Percentiles rank a stretch among this genome's conserved stretches.
phyloP scores from a whole-genome alignment of 805 yeast species.

The Pichia eremophila region DNA sequence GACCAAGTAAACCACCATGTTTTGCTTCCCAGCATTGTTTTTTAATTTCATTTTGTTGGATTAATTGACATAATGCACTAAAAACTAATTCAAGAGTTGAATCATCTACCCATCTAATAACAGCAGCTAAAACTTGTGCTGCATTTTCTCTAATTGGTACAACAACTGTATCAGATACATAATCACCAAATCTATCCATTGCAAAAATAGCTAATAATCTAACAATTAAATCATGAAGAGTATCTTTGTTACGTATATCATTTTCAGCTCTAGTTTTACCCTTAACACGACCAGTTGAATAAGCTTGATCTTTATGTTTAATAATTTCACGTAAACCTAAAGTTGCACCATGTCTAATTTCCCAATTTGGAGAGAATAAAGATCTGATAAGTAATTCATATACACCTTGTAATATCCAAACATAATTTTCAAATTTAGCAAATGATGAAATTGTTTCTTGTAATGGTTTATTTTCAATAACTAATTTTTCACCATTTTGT shows the following conservation, averaged over 20 bases:
- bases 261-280: conserved; percentile 57
- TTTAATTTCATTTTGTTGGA: conserved; percentile 44
- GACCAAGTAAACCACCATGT: conserved; percentile 94
- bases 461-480: conserved; percentile 67
- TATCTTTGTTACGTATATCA: conserved; percentile 49
- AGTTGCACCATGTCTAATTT: conserved; percentile 90
- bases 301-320: conserved; percentile 55
- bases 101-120: conserved; percentile 63
- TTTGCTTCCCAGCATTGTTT: conserved; percentile 89
- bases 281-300: conserved; percentile 72
- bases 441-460: conserved; percentile 42
- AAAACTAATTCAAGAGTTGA: conserved; percentile 54
- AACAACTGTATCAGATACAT: conserved; percentile 92
- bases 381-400: conserved; percentile 74
- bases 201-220: conserved; percentile 81
- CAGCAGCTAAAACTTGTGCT: conserved; percentile 88
- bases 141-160: conserved; percentile 97
- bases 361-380: conserved; percentile 84
- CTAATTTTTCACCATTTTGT: conserved; percentile 70
- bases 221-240: conserved; percentile 82
- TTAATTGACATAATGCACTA: conserved; percentile 53
- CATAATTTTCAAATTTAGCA: conserved; percentile 53
- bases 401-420: conserved; percentile 94
- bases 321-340: conserved; percentile 84
- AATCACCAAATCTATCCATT: conserved; percentile 92